Evolutionary conservation across 2,329 filamentous ascomycete species (phyloP).

Genomic region (Microcyclospora pomicola): DNA sequence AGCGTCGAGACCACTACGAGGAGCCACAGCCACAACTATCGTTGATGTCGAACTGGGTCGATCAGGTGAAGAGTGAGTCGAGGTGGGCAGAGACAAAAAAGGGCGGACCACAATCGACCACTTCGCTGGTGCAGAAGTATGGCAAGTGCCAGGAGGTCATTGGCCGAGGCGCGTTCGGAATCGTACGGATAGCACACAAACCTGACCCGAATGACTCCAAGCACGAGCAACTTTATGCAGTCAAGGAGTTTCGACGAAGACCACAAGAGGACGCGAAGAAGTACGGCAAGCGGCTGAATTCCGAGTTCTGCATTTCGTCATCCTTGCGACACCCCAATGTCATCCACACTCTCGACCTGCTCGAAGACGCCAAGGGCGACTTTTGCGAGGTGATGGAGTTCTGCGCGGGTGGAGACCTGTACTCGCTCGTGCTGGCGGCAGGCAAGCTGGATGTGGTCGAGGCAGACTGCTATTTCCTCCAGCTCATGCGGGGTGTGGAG

Average conservation of each 20-base stretch:
- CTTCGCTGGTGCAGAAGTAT: conserved; percentile 86
- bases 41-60: conserved; percentile 89
- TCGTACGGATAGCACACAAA: conserved; percentile 96
- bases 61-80: conserved; percentile 79
- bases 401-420: conserved; percentile 89
- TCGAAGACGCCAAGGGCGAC: conserved; percentile 92
- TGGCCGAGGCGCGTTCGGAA: conserved; percentile 89
- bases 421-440: conserved; percentile 80
- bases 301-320: conserved; percentile 96
- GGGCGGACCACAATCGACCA: conserved; percentile 57
- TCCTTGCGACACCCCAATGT: conserved; percentile 94
- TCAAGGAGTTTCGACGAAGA: conserved; percentile 92
- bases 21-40: conserved; percentile 62
- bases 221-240: conserved; percentile 81
- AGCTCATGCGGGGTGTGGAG: conserved; percentile 96
- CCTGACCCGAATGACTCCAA: conserved; percentile 63
- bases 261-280: conserved; percentile 93
- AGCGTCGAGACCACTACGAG: conserved; percentile 58
- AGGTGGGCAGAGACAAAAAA: conserved; percentile 61
- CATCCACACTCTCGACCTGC: conserved; percentile 88
- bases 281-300: conserved; percentile 92
- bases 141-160: conserved; percentile 97
- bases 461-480: conserved; percentile 97
- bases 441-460: conserved; percentile 85
- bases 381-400: conserved; percentile 99